Evolutionary conservation across 1,284 basidiomycete species (phyloP), one percentile per base, ranked within the genome.

Genomic region (Stygiomarasmius scandens): DNA sequence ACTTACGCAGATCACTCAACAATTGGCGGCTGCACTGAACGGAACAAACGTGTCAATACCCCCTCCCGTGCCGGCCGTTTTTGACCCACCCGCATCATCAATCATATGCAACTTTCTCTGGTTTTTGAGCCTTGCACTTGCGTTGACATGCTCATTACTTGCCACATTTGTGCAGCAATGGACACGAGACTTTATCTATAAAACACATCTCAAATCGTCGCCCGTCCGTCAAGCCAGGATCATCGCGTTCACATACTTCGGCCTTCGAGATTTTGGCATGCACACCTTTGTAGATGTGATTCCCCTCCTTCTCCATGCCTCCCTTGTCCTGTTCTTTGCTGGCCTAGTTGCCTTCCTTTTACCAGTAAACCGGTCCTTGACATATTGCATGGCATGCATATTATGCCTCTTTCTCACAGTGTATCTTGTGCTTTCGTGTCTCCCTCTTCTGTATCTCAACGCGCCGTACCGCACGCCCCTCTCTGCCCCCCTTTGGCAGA

Each of bases 101-200:
- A 22, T 48, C 19, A 5, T 48, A 16, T 58, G 57, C 34, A 59
- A 56, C 32, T 23, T 47, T 6, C 29, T 58, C 6, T 58, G 57
- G 57, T 58, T 55, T 29, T 20, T 58, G 20, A 55, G 57, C 34
- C 49, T 59, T 16, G 54, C 47, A 14, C 45, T 59, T 9, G 55
- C 54, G n/a, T 49, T 59, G 6, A 44, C 44, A 43, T 52, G 58
- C 27, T 46, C 58, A 4, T 43, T 59, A 5, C 16, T 46, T 9
- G 58, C 57, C 9, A 58, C 57, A 6, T 49, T 58, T 16, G 36
- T 58, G n/a, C 43, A 58, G 11, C 52, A 58, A 29, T 58, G 57
- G n/a, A n/a, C n/a, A n/a, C n/a, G n/a, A n/a, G n/a, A n/a, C n/a
- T n/a, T n/a, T n/a, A n/a, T n/a, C n/a, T 54, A 59, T n/a, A 19